Conservation (phyloP, 495 filamentous ascomycete species). For the Neurospora sublineolata region DNA sequence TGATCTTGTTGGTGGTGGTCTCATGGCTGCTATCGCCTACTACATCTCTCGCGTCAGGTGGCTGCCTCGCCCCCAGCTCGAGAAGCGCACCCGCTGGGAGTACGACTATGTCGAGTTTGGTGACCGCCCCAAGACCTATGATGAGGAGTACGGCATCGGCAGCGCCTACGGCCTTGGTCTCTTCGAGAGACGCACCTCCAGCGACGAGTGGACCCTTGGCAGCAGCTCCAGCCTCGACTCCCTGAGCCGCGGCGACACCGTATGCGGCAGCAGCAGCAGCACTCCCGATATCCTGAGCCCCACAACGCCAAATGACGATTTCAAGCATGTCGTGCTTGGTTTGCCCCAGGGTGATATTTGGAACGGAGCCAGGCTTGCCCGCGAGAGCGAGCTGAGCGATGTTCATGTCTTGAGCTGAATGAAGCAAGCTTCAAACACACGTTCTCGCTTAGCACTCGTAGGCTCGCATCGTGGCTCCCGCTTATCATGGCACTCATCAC, state of each 20-base stretch:
- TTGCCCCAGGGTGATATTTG: conserved; percentile 20
- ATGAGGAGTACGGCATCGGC: conserved; percentile 25
- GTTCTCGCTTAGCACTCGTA: not conserved
- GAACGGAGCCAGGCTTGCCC: conserved; percentile 13
- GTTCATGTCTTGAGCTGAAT: conserved; percentile 18
- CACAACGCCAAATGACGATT: conserved; percentile 21
- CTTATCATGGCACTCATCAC: not conserved
- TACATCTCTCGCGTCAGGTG: conserved; percentile 70
- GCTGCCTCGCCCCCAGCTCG: conserved; percentile 65
- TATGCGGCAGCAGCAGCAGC: conserved; percentile 24
- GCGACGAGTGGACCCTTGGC: conserved; percentile 37
- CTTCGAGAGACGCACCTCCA: conserved; percentile 12
- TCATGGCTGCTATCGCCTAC: conserved; percentile 68
- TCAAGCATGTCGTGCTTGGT: conserved; percentile 10
- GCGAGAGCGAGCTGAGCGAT: conserved; percentile 21
- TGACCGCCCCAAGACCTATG: conserved; percentile 24
- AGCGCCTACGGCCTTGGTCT: conserved; percentile 22
- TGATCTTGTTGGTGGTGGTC: conserved; percentile 75
- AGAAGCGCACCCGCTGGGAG: conserved; percentile 84
- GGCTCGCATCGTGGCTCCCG: not conserved
- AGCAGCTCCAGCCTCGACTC: conserved; percentile 28
- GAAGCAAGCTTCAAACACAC: not conserved
- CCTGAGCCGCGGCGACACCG: conserved; percentile 22
- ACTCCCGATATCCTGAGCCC: conserved; percentile 33
- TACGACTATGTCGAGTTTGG: conserved; percentile 89